These are phyloP conservation scores for Nakaseomyces sp. DNA, from an alignment of 1,139 yeast species.

Conservation along the genomic window DNA sequence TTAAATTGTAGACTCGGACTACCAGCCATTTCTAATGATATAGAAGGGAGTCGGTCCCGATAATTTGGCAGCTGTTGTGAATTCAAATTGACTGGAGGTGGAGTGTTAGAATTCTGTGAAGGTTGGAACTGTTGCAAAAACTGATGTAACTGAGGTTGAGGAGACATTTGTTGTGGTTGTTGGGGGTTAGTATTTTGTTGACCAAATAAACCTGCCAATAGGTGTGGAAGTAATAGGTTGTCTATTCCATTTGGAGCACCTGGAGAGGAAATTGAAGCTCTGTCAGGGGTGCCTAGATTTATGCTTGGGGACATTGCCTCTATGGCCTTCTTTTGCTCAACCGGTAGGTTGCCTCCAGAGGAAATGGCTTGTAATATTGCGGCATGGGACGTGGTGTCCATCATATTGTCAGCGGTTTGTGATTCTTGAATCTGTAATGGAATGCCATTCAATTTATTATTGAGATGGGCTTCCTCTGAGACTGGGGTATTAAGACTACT, in stretches of 20 bases:
- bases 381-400: neutral
- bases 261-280: neutral
- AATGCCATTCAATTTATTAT: neutral
- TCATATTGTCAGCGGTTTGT: neutral
- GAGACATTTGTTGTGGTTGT: conserved; percentile 5
- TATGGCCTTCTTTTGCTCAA: neutral
- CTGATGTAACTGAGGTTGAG: conserved; percentile 9
- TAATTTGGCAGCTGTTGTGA: neutral
- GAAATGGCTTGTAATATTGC: neutral
- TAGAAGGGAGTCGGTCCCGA: conserved; percentile 1
- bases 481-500: conserved; percentile 3
- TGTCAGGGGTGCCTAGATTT: neutral
- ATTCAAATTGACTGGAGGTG: neutral
- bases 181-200: conserved; percentile 9
- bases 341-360: neutral
- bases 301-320: conserved; percentile 3
- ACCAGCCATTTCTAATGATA: conserved; percentile 19
- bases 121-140: conserved; percentile 7
- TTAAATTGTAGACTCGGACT: conserved; percentile 20
- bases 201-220: conserved; percentile 4
- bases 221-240: neutral
- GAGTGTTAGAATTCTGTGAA: conserved; percentile 12
- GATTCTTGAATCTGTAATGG: neutral
- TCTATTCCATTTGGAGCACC: conserved; percentile 5
- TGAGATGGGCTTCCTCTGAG: conserved; percentile 1